Evolutionary conservation across 1,284 basidiomycete species (phyloP).

Genomic region (Sutorius eximius): DNA sequence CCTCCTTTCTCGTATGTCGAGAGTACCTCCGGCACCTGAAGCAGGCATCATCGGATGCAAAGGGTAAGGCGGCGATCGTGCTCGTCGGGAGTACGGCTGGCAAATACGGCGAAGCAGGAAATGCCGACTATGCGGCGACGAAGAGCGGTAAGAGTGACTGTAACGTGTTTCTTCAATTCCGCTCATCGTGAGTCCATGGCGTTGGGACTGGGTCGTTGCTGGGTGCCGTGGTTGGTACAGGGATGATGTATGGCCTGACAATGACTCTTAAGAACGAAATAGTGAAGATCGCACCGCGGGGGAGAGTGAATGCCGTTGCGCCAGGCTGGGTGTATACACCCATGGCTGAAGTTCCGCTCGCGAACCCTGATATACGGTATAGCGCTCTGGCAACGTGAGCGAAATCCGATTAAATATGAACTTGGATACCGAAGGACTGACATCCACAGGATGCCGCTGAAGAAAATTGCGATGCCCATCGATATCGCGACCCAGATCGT

Average conservation of each 20-base stretch:
- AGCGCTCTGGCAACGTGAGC: constrained; percentile 63
- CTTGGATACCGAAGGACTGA: neutral
- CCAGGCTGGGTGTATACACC: constrained; percentile 72
- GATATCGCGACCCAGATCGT: constrained; percentile 69
- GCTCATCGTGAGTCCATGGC: neutral
- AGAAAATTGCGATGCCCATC: constrained; percentile 61
- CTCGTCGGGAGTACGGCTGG: constrained; percentile 72
- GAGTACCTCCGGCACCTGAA: constrained; percentile 57
- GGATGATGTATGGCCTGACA: constrained; percentile 72
- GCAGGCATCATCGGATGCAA: constrained; percentile 38
- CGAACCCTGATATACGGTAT: constrained; percentile 47
- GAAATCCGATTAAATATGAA: neutral
- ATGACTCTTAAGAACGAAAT: constrained; percentile 77
- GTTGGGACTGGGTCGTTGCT: neutral
- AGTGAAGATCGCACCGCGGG: constrained; percentile 67
- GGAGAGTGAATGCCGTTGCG: constrained; percentile 65
- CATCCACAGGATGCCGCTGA: constrained; percentile 57
- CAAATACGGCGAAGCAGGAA: constrained; percentile 67
- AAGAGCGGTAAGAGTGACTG: constrained; percentile 48
- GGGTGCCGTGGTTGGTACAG: constrained; percentile 30
- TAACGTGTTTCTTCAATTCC: constrained; percentile 14
- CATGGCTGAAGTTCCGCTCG: constrained; percentile 52
- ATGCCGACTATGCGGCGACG: constrained; percentile 60
- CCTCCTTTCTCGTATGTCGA: constrained; percentile 62
- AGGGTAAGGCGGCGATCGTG: constrained; percentile 57